phyloP scores from a whole-genome alignment of 1,139 yeast species.

The Nakaseomyces delphensis region DNA sequence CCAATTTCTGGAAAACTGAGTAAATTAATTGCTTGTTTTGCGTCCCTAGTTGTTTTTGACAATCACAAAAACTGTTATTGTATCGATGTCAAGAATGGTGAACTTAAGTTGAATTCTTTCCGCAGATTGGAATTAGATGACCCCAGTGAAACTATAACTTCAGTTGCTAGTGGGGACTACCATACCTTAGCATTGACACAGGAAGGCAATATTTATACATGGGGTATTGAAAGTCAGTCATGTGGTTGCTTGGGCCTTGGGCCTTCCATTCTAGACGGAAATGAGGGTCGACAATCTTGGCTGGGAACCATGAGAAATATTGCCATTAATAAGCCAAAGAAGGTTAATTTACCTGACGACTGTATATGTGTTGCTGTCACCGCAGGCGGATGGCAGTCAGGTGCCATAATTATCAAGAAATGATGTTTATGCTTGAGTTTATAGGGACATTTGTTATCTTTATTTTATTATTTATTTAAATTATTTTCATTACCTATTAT shows the following conservation, averaged over 20 bases:
- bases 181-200: constrained; percentile 57
- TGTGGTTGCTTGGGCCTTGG: constrained; percentile 75
- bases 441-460: not conserved
- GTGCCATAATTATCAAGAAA: constrained; percentile 39
- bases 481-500: not conserved
- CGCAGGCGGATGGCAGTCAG: constrained; percentile 80
- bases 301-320: constrained; percentile 32
- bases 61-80: constrained; percentile 33
- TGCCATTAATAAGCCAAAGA: constrained; percentile 40
- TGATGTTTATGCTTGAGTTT: not conserved
- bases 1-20: constrained; percentile 23
- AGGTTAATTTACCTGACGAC: constrained; percentile 35
- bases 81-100: constrained; percentile 36
- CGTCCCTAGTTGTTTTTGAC: constrained; percentile 45
- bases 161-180: constrained; percentile 65
- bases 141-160: constrained; percentile 38
- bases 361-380: constrained; percentile 41
- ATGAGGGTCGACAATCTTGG: constrained; percentile 26
- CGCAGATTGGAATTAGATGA: constrained; percentile 38
- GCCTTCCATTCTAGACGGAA: not conserved
- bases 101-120: constrained; percentile 20
- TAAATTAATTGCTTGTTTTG: constrained; percentile 23
- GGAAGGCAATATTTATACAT: constrained; percentile 51
- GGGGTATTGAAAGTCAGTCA: constrained; percentile 58
- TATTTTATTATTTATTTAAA: not conserved